Base-by-base conservation (phyloP, 2,329 filamentous ascomycete genomes). In the Pseudogymnoascus pannorum region DNA sequence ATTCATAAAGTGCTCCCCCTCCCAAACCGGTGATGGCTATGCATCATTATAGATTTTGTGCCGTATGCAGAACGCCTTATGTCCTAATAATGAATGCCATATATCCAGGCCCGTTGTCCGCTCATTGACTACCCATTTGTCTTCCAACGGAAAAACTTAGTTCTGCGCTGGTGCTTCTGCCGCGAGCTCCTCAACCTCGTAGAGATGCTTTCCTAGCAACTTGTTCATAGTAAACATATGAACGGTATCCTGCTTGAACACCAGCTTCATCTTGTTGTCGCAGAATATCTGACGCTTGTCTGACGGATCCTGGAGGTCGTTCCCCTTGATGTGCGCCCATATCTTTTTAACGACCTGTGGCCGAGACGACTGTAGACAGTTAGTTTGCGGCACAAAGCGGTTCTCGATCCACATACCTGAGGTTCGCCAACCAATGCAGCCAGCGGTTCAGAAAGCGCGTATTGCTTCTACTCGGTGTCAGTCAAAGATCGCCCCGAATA, bases 151-250 rank as follows among this genome's bases (percentile, higher is more conserved):
- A 5, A 16, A 14, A 26, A 16, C 16, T n/a, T 54, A 54, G 26
- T 54, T 54, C 31, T 54, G 48, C 12, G 48, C 44, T 54, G n/a
- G 9, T 18, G 48, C 48, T 72, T 18, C 73, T 70, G 58, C 71
- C 69, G 9, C 69, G 65, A 64, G 62, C 73, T 94, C 91, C 60
- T 93, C 91, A 57, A 90, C 81, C 2, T 88, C 89, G 72, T 96
- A 97, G 38, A 97, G 80, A 71, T 97, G 93, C 72, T 88, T 87
- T 65, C 90, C 91, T 9, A 97, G 85, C 14, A 96, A 84, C 79
- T 97, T 97, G 79, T 96, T 97, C 93, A 99, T 97, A 68, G 91
- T 92, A 75, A 99, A 99, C 94, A 99, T 99, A 75, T 97, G 91
- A 58, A 99, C 89, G 70, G 84, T 89, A 70, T 92, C 85, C 70